A percentile compares a stretch with the other conserved stretches of the same genome.
Evolutionary conservation across 2,329 filamentous ascomycete genomes (phyloP).

Genomic region (Alternaria burnsii): DNA sequence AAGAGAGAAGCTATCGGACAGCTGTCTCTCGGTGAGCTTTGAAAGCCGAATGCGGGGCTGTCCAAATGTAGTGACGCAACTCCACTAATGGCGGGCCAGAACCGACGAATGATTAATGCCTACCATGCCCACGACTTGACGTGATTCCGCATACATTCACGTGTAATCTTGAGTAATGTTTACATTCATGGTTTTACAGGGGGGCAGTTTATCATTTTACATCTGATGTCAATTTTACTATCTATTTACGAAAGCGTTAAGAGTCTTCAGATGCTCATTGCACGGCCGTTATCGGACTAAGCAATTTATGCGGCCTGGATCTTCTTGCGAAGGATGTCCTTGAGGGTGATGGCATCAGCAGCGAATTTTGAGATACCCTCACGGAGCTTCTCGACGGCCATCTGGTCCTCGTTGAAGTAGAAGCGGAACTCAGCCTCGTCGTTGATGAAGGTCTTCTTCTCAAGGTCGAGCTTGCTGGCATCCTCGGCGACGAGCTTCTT

Average conservation of each 20-base stretch:
- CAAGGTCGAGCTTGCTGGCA: slow-evolving; percentile 74
- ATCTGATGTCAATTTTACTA: slow-evolving; percentile 30
- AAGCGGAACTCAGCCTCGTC: slow-evolving; percentile 94
- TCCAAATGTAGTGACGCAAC: slow-evolving; percentile 41
- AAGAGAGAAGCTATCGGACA: slow-evolving; percentile 2
- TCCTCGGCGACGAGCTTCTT: slow-evolving; percentile 85
- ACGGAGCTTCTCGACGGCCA: slow-evolving; percentile 98
- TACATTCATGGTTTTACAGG: not conserved
- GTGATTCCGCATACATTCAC: not conserved
- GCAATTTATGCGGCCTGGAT: slow-evolving; percentile 58
- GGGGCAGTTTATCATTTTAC: slow-evolving; percentile 2
- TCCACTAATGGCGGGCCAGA: slow-evolving; percentile 27
- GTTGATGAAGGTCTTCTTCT: slow-evolving; percentile 90
- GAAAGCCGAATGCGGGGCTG: slow-evolving; percentile 40
- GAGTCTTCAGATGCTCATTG: slow-evolving; percentile 34
- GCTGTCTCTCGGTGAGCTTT: slow-evolving; percentile 29
- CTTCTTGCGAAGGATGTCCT: slow-evolving; percentile 91
- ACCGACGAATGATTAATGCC: slow-evolving; percentile 42
- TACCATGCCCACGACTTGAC: not conserved
- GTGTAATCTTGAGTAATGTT: not conserved
- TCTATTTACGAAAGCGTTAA: slow-evolving; percentile 20
- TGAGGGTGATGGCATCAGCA: slow-evolving; percentile 91
- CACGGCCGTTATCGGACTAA: slow-evolving; percentile 37
- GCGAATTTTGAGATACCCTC: slow-evolving; percentile 99
- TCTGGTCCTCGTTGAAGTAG: slow-evolving; percentile 99